Base-by-base conservation (phyloP, 1,284 basidiomycete species). In the Volvariella surrecta region DNA sequence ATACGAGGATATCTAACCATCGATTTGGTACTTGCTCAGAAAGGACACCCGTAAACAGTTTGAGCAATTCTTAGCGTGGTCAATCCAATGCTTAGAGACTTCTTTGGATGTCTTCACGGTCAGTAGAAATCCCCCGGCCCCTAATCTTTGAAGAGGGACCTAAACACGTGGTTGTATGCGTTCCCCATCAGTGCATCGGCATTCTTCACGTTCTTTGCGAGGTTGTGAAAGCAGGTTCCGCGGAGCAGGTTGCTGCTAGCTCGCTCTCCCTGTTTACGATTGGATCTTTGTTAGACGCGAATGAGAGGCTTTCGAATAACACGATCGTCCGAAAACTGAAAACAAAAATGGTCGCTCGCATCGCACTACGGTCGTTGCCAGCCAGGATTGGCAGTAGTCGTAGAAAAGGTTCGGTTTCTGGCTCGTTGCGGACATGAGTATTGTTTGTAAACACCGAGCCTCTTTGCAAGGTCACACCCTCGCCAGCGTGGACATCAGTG, bases 191-290 rank as follows among this genome's bases (percentile, higher is more conserved):
- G 85, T 67, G 70, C 3, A 80, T 90, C 6, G 88, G 87, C 3
- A 57, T 78, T 22, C 62, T 90, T 24, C 83, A 87, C 55, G 81
- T 87, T 11, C 58, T 91, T 1, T 87, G 82, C 45, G 79, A 88
- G 54, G 70, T 89, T 3, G 61, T 73, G 37, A 89, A 89, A 56
- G 74, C 79, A 1, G 77, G 75, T 1, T 70, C 84, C 13, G 65
- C 70, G 2, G 72, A 79, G 30, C 71, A 75, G 43, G 66, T 85
- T 13, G 62, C 68, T 15, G 52, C 58, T 3, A 62, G 71, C 42
- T 55, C 68, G n/a, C 50, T 64, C 13, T 51, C 57, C 0, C 58
- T 87, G 6, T 58, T 79, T 7, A 59, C 65, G 4, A 58, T 82
- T 19, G 61, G 65, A 3, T 53, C 61, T 4, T 48, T 56, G 11